phyloP scores from a whole-genome alignment of 2,329 filamentous ascomycete genomes.

The Metarhizium guizhouense region DNA sequence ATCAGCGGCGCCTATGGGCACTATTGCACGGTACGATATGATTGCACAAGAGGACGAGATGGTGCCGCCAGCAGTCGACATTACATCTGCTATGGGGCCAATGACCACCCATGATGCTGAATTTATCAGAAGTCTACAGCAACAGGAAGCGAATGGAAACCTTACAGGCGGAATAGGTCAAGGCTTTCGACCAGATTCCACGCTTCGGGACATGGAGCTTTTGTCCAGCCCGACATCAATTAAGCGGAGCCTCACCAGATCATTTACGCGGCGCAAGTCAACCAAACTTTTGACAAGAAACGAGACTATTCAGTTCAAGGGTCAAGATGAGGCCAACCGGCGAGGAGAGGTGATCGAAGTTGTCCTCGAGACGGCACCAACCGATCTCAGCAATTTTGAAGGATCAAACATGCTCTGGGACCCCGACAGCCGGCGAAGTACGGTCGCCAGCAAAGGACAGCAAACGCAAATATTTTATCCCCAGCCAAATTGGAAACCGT shows the following conservation, averaged over 20 bases:
- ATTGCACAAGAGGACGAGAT: slow-evolving; percentile 20
- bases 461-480: slow-evolving; percentile 47
- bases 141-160: slow-evolving; percentile 44
- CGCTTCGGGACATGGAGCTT: slow-evolving; percentile 41
- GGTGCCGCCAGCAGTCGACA: slow-evolving; percentile 30
- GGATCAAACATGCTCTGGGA: slow-evolving; percentile 27
- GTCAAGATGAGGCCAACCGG: slow-evolving; percentile 50
- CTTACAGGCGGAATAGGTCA: slow-evolving; percentile 50
- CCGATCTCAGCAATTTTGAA: slow-evolving; percentile 44
- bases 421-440: slow-evolving; percentile 26
- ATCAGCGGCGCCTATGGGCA: slow-evolving; percentile 31
- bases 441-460: slow-evolving; percentile 26
- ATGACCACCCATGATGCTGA: slow-evolving; percentile 32
- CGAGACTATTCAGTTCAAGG: slow-evolving; percentile 38
- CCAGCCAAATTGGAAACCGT: slow-evolving; percentile 57
- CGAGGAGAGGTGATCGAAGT: slow-evolving; percentile 52
- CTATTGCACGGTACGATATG: slow-evolving; percentile 21
- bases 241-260: slow-evolving; percentile 28
- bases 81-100: slow-evolving; percentile 37
- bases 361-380: slow-evolving; percentile 34
- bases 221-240: slow-evolving; percentile 26
- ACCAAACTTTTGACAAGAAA: slow-evolving; percentile 17
- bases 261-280: slow-evolving; percentile 29
- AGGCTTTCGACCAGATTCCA: slow-evolving; percentile 40
- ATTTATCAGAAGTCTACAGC: slow-evolving; percentile 36